Evolutionary conservation across 768 basidiomycete species (phyloP).

Genomic region (Kwoniella dendrophila): DNA sequence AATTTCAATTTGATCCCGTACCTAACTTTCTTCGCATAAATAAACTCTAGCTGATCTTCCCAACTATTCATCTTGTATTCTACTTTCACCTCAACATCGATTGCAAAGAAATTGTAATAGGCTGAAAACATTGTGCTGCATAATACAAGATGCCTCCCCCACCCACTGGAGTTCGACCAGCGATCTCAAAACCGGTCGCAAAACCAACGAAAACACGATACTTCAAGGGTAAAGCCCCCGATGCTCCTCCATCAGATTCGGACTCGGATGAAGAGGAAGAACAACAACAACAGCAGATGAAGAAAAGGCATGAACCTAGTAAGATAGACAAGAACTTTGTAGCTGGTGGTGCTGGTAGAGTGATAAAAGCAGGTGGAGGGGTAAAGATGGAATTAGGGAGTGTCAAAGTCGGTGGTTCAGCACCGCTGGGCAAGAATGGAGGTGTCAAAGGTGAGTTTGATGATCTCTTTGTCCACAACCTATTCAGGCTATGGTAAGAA

Average conservation of each 20-base stretch:
- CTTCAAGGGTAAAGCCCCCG: slow-evolving; percentile 48
- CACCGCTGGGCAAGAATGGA: slow-evolving; percentile 25
- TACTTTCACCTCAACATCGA: too few species aligned
- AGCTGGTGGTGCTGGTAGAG: slow-evolving; percentile 52
- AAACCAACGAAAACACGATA: slow-evolving; percentile 45
- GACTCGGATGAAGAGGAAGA: slow-evolving; percentile 41
- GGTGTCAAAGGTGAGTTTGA: slow-evolving; percentile 15
- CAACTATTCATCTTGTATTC: too few species aligned
- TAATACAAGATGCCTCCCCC: slow-evolving; percentile 5
- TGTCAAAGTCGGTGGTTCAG: slow-evolving; percentile 48
- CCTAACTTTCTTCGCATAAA: too few species aligned
- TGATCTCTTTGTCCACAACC: background rate
- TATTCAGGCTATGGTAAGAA: slow-evolving; percentile 2
- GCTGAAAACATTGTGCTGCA: background rate
- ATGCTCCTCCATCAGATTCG: slow-evolving; percentile 35
- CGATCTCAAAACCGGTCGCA: slow-evolving; percentile 16
- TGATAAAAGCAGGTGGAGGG: slow-evolving; percentile 28
- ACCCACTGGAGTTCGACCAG: slow-evolving; percentile 8
- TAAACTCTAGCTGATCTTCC: too few species aligned
- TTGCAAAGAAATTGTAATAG: too few species aligned
- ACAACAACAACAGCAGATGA: slow-evolving; percentile 9
- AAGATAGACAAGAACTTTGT: slow-evolving; percentile 38
- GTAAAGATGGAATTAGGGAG: slow-evolving; percentile 49
- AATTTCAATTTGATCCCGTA: too few species aligned
- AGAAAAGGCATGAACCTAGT: slow-evolving; percentile 10